These are phyloP conservation scores for Eucalyptus sp. DNA, from an alignment of 345 rosid species.

Conservation along the genomic window DNA sequence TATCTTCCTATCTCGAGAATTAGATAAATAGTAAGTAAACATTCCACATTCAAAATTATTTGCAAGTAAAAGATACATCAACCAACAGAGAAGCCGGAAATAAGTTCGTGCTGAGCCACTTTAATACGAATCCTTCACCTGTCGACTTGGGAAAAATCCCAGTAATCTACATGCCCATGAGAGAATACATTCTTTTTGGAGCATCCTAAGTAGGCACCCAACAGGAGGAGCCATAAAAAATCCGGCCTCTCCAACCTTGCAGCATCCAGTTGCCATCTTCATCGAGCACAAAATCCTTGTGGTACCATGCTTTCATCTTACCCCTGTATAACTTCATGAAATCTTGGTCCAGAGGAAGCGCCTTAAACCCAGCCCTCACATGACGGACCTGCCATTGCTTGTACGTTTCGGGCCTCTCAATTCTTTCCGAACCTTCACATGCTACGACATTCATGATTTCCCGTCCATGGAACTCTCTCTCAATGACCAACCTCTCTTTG, in stretches of 20 bases:
- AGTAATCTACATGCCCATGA: not conserved
- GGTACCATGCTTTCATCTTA: slow-evolving; percentile 1
- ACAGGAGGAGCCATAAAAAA: slow-evolving; percentile 1
- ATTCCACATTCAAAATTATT: not conserved
- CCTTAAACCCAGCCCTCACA: slow-evolving; percentile 14
- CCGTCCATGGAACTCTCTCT: slow-evolving; percentile 8
- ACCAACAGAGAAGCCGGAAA: not conserved
- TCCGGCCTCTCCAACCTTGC: slow-evolving; percentile 22
- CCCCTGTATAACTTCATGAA: not conserved
- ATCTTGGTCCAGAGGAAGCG: not conserved
- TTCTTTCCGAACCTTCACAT: slow-evolving; percentile 13
- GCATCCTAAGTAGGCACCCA: slow-evolving; percentile 5
- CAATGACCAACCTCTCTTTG: slow-evolving; percentile 8
- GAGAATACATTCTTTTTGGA: not conserved
- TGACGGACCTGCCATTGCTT: slow-evolving; percentile 22
- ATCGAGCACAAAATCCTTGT: slow-evolving; percentile 14
- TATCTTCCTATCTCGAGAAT: not conserved
- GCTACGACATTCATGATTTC: slow-evolving; percentile 17
- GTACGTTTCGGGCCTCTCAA: not conserved
- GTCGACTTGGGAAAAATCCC: not conserved
- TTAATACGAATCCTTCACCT: not conserved
- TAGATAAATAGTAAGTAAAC: not conserved
- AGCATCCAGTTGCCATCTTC: slow-evolving; percentile 17
- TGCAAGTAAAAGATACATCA: not conserved
- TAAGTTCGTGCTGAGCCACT: too few relatives aligned